These are phyloP conservation scores for Ceraceosorus guamensis DNA, from an alignment of 1,284 basidiomycete species.

Conservation along the genomic window DNA sequence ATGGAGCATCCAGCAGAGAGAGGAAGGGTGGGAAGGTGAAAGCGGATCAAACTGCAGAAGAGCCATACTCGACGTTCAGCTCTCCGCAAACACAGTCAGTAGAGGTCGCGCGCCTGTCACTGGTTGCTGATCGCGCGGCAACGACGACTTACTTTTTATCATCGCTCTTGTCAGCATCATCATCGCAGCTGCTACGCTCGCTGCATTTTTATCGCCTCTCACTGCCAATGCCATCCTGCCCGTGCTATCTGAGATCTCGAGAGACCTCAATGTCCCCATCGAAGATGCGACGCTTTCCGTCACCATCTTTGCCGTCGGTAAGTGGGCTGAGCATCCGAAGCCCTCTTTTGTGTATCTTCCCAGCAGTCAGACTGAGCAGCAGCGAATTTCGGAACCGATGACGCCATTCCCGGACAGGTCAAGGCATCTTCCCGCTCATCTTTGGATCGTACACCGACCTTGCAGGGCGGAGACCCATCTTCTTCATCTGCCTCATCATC, in stretches of 20 bases:
- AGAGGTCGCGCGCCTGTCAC: too few species aligned
- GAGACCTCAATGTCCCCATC: not conserved
- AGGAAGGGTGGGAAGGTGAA: too few species aligned
- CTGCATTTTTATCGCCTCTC: not conserved
- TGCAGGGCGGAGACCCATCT: slow-evolving; percentile 1
- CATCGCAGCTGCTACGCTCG: too few species aligned
- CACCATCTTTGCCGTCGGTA: not conserved
- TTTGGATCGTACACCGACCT: slow-evolving; percentile 2
- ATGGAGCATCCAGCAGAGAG: too few species aligned
- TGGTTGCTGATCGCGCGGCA: too few species aligned
- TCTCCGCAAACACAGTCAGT: too few species aligned
- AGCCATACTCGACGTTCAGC: too few species aligned
- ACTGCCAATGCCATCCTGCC: not conserved
- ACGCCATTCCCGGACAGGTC: slow-evolving; percentile 1
- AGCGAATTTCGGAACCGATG: not conserved
- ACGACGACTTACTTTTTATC: too few species aligned
- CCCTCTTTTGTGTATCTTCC: not conserved
- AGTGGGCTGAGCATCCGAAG: not conserved
- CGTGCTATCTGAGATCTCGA: not conserved
- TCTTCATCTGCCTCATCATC: slow-evolving; percentile 7
- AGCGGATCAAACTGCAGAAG: too few species aligned
- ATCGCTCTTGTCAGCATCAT: too few species aligned
- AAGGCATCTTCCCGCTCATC: slow-evolving; percentile 5
- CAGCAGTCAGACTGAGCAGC: not conserved
- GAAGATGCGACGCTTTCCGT: not conserved